Percentiles rank a stretch among this genome's conserved stretches.
Evolutionary conservation across 208 protist species (phyloP).

Genomic region (Leishmania amazonensis): DNA sequence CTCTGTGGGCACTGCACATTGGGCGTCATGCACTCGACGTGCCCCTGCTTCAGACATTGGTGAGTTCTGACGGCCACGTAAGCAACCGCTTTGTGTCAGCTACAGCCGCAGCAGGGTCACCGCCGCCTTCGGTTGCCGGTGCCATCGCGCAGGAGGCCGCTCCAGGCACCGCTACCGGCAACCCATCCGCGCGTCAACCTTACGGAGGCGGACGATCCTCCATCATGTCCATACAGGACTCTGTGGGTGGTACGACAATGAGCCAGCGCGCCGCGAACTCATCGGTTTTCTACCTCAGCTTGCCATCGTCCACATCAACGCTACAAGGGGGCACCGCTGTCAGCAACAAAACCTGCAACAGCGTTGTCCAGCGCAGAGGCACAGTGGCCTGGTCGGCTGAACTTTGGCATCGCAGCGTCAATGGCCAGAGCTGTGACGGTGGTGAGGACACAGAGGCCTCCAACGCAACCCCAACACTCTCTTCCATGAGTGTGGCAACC

Average conservation of each 20-base stretch:
- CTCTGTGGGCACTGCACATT: slow-evolving; percentile 35
- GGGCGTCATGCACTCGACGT: slow-evolving; percentile 26
- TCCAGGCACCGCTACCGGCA: not conserved
- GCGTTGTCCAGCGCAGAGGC: not conserved
- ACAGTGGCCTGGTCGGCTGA: not conserved
- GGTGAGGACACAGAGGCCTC: slow-evolving; percentile 9
- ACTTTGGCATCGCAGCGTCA: not conserved
- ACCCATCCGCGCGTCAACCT: not conserved
- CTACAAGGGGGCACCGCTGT: not conserved
- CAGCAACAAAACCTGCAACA: not conserved
- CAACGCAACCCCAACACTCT: not conserved
- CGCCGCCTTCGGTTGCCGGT: not conserved
- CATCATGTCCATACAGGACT: not conserved
- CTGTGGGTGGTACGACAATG: not conserved
- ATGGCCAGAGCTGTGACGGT: not conserved
- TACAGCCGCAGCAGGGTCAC: not conserved
- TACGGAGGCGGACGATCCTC: not conserved
- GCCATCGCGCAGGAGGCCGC: not conserved
- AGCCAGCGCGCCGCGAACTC: not conserved
- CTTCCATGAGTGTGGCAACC: not conserved
- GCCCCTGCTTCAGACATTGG: slow-evolving; percentile 7
- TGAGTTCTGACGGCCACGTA: not conserved
- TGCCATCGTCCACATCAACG: slow-evolving; percentile 3
- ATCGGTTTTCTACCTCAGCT: slow-evolving; percentile 23
- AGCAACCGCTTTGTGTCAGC: not conserved